These are phyloP conservation scores for Ganoderma leucocontextum DNA, from an alignment of 1,284 basidiomycete genomes.

Conservation along the genomic window DNA sequence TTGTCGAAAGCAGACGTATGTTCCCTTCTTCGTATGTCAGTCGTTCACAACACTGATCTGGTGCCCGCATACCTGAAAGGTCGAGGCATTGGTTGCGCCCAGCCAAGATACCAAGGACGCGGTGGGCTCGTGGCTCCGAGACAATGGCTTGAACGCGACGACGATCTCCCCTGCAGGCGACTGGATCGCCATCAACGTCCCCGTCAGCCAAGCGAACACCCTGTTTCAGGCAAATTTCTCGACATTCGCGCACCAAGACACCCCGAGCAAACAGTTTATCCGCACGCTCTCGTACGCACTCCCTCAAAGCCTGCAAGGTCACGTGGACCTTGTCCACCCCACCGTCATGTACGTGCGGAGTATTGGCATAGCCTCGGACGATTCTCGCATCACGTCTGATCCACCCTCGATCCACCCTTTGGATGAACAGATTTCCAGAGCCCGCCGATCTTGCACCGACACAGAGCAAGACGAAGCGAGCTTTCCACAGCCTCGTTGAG, in stretches of 20 bases:
- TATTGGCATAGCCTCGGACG: neutral
- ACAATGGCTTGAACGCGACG: slow-evolving; percentile 43
- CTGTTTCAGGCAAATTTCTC: slow-evolving; percentile 45
- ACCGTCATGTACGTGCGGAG: slow-evolving; percentile 35
- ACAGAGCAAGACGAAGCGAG: neutral
- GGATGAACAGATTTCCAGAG: neutral
- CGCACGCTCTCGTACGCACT: slow-evolving; percentile 49
- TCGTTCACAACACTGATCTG: too few relatives aligned
- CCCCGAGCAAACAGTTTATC: slow-evolving; percentile 37
- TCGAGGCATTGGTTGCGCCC: slow-evolving; percentile 47
- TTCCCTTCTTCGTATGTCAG: neutral
- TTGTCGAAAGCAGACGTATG: slow-evolving; percentile 43
- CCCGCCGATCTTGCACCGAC: neutral
- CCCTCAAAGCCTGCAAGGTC: slow-evolving; percentile 41
- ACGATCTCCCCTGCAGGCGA: slow-evolving; percentile 45
- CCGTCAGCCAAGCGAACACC: slow-evolving; percentile 45
- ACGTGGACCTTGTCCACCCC: slow-evolving; percentile 47
- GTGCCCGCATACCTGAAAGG: slow-evolving; percentile 32
- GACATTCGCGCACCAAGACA: slow-evolving; percentile 40
- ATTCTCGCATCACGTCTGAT: neutral
- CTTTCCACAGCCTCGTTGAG: slow-evolving; percentile 10
- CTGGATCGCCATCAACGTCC: slow-evolving; percentile 47
- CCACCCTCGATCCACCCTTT: neutral
- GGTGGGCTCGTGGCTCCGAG: slow-evolving; percentile 46
- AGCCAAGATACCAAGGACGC: slow-evolving; percentile 41